Evolutionary conservation across 257 asterid genomes (phyloP).

Genomic region (Avicennia marina): DNA sequence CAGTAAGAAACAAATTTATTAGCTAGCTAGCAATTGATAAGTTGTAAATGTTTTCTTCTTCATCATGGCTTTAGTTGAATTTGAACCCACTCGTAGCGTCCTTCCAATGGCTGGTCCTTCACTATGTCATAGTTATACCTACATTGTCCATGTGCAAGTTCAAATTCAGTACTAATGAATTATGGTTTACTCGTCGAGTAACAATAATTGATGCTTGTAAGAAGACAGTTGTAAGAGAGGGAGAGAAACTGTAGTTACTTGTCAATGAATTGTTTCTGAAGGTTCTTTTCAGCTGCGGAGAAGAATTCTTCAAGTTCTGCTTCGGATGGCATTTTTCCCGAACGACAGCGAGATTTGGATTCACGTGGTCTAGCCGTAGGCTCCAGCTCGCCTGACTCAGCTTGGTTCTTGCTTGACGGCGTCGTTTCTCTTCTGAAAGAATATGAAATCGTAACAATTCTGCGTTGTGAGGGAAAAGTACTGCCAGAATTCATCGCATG

Average conservation of each 20-base stretch:
- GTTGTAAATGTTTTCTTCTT: conserved; percentile 3
- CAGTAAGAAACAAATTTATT: not conserved
- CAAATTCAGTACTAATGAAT: not conserved
- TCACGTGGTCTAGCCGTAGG: conserved; percentile 26
- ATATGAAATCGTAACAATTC: not conserved
- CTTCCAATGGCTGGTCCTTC: conserved; percentile 50
- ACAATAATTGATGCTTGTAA: not conserved
- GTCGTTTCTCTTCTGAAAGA: conserved; percentile 35
- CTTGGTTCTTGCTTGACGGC: conserved; percentile 28
- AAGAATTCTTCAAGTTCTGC: conserved; percentile 60
- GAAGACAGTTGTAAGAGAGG: not conserved
- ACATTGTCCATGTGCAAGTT: conserved; percentile 2
- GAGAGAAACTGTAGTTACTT: conserved; percentile 29
- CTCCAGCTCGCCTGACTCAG: conserved; percentile 34
- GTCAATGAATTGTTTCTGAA: conserved; percentile 36
- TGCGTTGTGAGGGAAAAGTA: conserved; percentile 1
- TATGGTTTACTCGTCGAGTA: not conserved
- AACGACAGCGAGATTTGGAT: conserved; percentile 19
- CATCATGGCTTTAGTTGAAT: conserved; percentile 34
- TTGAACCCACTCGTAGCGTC: conserved; percentile 54
- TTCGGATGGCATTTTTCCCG: conserved; percentile 36
- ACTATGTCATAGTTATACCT: conserved; percentile 62
- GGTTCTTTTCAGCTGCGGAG: conserved; percentile 43
- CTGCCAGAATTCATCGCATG: conserved; percentile 6
- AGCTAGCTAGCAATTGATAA: not conserved